Conservation (phyloP, 1,284 basidiomycete genomes). For the Trametes versicolor region DNA sequence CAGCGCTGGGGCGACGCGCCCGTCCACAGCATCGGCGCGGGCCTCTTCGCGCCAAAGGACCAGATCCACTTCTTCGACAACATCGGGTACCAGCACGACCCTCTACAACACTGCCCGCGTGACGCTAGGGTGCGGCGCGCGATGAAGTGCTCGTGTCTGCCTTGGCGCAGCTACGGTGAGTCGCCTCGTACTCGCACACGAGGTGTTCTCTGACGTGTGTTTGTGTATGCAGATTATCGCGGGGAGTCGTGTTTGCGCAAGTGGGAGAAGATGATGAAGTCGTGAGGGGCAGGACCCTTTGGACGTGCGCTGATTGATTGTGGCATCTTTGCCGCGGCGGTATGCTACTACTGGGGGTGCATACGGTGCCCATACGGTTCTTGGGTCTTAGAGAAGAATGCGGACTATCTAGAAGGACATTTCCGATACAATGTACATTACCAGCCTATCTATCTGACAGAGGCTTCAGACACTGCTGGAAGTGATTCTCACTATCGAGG, state of each 20-base stretch:
- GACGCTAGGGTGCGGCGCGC: conserved; percentile 50
- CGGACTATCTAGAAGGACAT: no score
- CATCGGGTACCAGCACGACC: conserved; percentile 66
- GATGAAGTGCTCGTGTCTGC: conserved; percentile 48
- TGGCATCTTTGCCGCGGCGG: no score
- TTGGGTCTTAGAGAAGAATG: no score
- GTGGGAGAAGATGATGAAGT: background rate
- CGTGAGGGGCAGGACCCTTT: background rate
- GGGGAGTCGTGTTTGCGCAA: background rate
- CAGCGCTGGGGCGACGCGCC: conserved; percentile 85
- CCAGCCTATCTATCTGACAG: no score
- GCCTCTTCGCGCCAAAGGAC: conserved; percentile 67
- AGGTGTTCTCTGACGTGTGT: background rate
- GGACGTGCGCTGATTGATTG: no score
- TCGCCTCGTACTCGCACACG: background rate
- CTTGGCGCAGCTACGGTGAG: background rate
- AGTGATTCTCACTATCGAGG: no score
- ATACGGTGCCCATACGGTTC: no score
- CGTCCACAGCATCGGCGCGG: conserved; percentile 79
- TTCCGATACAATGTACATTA: no score
- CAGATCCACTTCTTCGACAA: conserved; percentile 77
- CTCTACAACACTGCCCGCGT: conserved; percentile 62
- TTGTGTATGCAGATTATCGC: background rate
- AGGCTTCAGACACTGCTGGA: no score
- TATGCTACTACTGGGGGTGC: no score